Base-by-base conservation (phyloP, 148 eudicot species). In the Camellia japonica region DNA sequence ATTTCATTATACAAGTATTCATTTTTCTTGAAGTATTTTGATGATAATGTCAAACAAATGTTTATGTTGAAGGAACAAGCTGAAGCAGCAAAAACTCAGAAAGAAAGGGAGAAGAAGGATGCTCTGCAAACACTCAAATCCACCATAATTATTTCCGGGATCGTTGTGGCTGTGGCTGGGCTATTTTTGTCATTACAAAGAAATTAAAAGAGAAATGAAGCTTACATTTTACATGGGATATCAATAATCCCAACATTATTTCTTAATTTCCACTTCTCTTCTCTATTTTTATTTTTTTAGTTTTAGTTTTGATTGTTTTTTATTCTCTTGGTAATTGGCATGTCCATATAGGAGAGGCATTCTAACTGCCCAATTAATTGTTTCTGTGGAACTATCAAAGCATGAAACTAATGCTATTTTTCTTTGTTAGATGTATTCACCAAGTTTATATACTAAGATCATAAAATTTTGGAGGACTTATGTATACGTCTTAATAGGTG, bases 131-230 rank as follows among this genome's bases (percentile, higher is more conserved):
- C 80, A 4, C 61, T 90, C 7, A 91, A 87, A 69, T 84, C 84
- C 19, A 82, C 85, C 44, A 62, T 92, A 4, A 83, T 90, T 5
- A 83, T 89, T 41, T 86, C 95, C 0, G 95, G 95, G 38, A 82
- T 88, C 3, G 76, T 87, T 51, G 78, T 92, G 71, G 88, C 89
- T 41, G 78, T 90, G 18, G 88, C 85, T 56, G 95, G 93, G 89
- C 87, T 38, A 38, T 65, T 38, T 85, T 85, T 38, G 87, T 84
- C 84, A 75, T 85, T 59, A 68, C 80, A 77, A 85, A 81, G 76
- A 85, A 85, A 71, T 71, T 85, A 30, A 85, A 56, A 81, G 87
- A 85, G 72, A 81, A 80, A 74, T 81, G 66, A 81, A 63, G 76
- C 66, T 66, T 55, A 72, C 75, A 42, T n/a, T n/a, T n/a, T n/a